These are phyloP conservation scores for Clonostachys rhizophaga DNA, from an alignment of 2,329 filamentous ascomycete species.

Conservation along the genomic window DNA sequence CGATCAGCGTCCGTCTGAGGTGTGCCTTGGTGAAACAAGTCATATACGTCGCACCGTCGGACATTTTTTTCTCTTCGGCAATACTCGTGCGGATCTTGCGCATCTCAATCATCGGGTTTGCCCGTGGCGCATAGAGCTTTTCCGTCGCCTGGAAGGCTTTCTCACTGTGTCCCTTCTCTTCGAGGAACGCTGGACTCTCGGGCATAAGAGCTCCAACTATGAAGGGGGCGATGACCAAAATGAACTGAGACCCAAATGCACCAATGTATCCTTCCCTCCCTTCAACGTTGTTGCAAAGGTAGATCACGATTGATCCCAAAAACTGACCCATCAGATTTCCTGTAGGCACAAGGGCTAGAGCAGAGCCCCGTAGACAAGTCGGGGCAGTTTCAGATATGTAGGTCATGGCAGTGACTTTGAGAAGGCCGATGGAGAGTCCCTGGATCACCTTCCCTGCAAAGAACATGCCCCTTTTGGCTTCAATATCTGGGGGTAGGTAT, in stretches of 20 bases:
- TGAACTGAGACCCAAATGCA: slow-evolving; percentile 37
- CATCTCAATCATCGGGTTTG: slow-evolving; percentile 3
- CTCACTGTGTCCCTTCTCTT: slow-evolving; percentile 30
- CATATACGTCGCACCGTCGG: slow-evolving; percentile 34
- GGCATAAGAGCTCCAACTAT: slow-evolving; percentile 38
- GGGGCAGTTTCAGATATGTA: slow-evolving; percentile 47
- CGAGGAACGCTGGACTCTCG: slow-evolving; percentile 43
- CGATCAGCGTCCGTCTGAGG: slow-evolving; percentile 31
- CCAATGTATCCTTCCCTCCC: slow-evolving; percentile 26
- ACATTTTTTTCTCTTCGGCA: slow-evolving; percentile 24
- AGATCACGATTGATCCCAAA: slow-evolving; percentile 38
- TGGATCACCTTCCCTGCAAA: slow-evolving; percentile 15
- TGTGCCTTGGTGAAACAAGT: slow-evolving; percentile 39
- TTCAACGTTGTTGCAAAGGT: slow-evolving; percentile 11
- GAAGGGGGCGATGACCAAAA: slow-evolving; percentile 33
- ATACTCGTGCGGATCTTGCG: slow-evolving; percentile 22
- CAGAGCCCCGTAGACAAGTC: slow-evolving; percentile 35
- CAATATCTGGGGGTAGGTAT: slow-evolving; percentile 3
- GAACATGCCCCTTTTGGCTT: slow-evolving; percentile 12
- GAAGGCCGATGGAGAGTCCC: slow-evolving; percentile 25
- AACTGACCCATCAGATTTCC: slow-evolving; percentile 44
- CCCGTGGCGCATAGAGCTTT: slow-evolving; percentile 26
- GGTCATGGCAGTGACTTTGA: slow-evolving; percentile 35
- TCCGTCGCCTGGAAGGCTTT: slow-evolving; percentile 38
- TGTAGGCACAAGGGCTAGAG: slow-evolving; percentile 41